Evolutionary conservation across 1,284 basidiomycete genomes (phyloP).

Genomic region (Austroboletus olivaceoglutinosus): DNA sequence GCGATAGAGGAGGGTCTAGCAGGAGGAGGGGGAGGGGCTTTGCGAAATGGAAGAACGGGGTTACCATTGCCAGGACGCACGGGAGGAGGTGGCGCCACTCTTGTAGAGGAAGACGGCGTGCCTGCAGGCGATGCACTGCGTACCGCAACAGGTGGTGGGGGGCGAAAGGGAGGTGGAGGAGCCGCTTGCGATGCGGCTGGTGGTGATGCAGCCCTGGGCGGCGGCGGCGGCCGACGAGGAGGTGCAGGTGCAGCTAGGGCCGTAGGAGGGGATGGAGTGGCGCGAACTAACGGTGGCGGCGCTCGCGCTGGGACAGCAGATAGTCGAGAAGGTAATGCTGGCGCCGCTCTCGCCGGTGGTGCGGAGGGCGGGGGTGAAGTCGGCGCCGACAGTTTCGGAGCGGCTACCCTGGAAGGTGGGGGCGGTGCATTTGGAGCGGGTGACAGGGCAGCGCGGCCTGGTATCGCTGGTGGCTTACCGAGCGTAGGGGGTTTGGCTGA

Average conservation of each 20-base stretch:
- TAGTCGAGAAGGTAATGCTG: constrained; percentile 24
- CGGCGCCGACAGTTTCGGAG: constrained; percentile 31
- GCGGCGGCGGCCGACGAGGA: constrained; percentile 39
- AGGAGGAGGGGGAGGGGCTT: constrained; percentile 33
- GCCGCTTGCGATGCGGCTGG: constrained; percentile 31
- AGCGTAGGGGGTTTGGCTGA: constrained; percentile 61
- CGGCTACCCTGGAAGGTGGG: constrained; percentile 33
- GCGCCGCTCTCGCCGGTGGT: constrained; percentile 26
- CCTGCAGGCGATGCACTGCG: constrained; percentile 23
- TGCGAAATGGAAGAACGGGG: constrained; percentile 24
- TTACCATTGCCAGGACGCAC: constrained; percentile 16
- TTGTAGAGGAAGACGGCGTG: constrained; percentile 26
- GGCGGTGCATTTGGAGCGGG: constrained; percentile 34
- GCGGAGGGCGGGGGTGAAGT: constrained; percentile 22
- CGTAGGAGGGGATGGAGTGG: constrained; percentile 33
- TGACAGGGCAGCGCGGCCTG: constrained; percentile 45
- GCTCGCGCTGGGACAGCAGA: constrained; percentile 25
- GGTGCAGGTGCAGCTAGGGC: constrained; percentile 28
- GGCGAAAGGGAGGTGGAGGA: constrained; percentile 29
- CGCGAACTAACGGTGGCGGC: constrained; percentile 23
- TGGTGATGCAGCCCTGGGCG: constrained; percentile 34
- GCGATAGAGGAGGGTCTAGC: constrained; percentile 32
- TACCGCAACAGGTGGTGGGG: constrained; percentile 7
- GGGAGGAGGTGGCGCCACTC: constrained; percentile 31
- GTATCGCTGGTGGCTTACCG: constrained; percentile 67